Percentiles rank a stretch among this genome's conserved stretches.
These are phyloP conservation scores for Nicotiana knightiana DNA, from an alignment of 257 asterid genomes.

Conservation along the genomic window DNA sequence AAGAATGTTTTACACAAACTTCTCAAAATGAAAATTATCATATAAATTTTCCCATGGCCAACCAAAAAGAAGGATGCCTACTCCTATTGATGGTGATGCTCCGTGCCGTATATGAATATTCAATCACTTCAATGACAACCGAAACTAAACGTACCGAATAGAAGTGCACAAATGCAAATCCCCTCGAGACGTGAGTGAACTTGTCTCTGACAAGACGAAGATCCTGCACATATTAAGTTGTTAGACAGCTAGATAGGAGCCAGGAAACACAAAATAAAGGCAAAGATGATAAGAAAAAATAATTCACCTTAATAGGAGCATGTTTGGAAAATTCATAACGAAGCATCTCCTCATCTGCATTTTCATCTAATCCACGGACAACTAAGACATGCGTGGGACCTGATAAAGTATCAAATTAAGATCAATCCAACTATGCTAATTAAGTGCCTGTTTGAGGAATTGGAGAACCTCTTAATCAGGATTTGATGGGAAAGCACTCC, in stretches of 20 bases:
- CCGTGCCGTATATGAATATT: neutral
- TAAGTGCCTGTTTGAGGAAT: neutral
- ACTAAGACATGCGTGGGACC: conserved; percentile 98
- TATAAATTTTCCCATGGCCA: neutral
- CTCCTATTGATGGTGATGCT: neutral
- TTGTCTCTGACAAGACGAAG: conserved; percentile 95
- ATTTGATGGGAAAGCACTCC: neutral
- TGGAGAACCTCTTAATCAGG: neutral
- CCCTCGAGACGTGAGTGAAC: conserved; percentile 96
- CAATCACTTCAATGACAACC: neutral
- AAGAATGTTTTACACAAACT: neutral
- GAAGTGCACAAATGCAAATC: conserved; percentile 93
- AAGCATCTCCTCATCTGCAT: conserved; percentile 99
- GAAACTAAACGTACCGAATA: conserved; percentile 53
- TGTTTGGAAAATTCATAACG: conserved; percentile 95
- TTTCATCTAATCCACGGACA: conserved; percentile 96
- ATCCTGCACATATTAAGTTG: conserved; percentile 52
- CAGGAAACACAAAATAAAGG: neutral
- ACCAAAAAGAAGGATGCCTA: neutral
- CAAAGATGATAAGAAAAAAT: neutral
- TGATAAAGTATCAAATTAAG: conserved; percentile 25
- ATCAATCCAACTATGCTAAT: neutral
- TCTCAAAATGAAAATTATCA: neutral
- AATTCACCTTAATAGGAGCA: conserved; percentile 83
- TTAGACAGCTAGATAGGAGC: conserved; percentile 16